Evolutionary conservation across 208 protist genomes (phyloP).

Genomic region (Leishmania turanica): DNA sequence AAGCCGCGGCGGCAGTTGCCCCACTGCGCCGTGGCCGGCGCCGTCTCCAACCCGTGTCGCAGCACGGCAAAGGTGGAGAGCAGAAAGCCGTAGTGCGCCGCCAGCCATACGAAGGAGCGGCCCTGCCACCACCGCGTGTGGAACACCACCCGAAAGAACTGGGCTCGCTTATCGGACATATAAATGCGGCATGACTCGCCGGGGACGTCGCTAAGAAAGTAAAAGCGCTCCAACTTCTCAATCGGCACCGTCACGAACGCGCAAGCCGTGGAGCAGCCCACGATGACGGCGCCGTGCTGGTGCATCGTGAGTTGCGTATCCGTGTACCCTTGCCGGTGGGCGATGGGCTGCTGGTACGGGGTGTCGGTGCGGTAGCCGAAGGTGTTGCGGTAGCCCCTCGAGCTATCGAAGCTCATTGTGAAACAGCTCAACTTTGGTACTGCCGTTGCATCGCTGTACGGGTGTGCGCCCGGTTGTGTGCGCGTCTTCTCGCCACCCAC

Average conservation of each 20-base stretch:
- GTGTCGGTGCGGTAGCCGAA: conserved; percentile 33
- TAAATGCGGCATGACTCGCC: conserved; percentile 76
- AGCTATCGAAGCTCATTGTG: conserved; percentile 23
- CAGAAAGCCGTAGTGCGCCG: conserved; percentile 42
- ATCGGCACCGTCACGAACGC: conserved; percentile 54
- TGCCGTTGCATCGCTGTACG: neutral
- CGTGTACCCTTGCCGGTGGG: conserved; percentile 69
- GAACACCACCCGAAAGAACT: conserved; percentile 77
- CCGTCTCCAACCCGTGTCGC: conserved; percentile 24
- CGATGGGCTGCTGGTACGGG: conserved; percentile 55
- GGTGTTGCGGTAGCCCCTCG: conserved; percentile 18
- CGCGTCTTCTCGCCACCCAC: neutral
- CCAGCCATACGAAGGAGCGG: conserved; percentile 38
- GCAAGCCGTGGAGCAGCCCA: conserved; percentile 34
- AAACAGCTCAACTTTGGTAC: neutral
- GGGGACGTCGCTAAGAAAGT: conserved; percentile 79
- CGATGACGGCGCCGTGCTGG: conserved; percentile 58
- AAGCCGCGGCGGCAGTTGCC: conserved; percentile 34
- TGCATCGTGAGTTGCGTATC: conserved; percentile 52
- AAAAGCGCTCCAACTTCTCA: conserved; percentile 63
- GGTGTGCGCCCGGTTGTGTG: neutral
- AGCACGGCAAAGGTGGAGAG: conserved; percentile 49
- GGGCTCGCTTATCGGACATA: conserved; percentile 75
- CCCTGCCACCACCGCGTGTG: conserved; percentile 68
- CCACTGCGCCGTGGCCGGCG: neutral